Base-by-base conservation (phyloP, 441 rosid species). In the Croton setiger region DNA sequence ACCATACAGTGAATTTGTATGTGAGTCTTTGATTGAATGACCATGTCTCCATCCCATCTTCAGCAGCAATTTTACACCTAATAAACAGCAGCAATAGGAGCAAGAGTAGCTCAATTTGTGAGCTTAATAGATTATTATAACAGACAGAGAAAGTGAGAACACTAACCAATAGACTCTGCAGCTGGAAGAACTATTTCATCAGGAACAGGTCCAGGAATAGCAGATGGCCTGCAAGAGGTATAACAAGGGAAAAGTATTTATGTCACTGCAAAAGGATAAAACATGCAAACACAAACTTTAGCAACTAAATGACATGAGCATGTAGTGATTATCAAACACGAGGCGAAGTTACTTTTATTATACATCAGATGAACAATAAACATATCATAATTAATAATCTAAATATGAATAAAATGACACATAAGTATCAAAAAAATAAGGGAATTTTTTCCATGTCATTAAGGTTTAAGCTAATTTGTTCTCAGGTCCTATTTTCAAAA, bases 21-120 rank as follows among this genome's bases (percentile, higher is more conserved):
- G 81, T 41, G 86, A 86, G 68, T 87, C 96, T 81, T 86, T 92
- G 72, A 92, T 84, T 47, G 98, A 86, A 80, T 82, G 95, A 57
- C 97, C 97, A 47, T 70, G 96, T 60, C 91, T 86, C 99, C 99
- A 95, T 77, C 98, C 98, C 98, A 95, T 90, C 83, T 88, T 95
- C 74, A 84, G 76, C 75, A 95, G 86, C 75, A 95, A 86, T 78
- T 86, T 89, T 60, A 92, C 85, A 74, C 99, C 99, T 95, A 69
- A 74, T 59, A 51, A 70, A 72, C 18, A 70, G 66, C 60, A 82
- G 55, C 35, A 64, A 65, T 62, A 60, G 33, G 63, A 70, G 60
- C 69, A 73, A 35, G 70, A 61, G 64, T 44, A 70, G 23, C 51
- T 72, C 14, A 21, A 55, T 48, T 73, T 60, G 63, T 47, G 53